phyloP scores from a whole-genome alignment of 139 green algal genomes.

The Closterium sp. region DNA sequence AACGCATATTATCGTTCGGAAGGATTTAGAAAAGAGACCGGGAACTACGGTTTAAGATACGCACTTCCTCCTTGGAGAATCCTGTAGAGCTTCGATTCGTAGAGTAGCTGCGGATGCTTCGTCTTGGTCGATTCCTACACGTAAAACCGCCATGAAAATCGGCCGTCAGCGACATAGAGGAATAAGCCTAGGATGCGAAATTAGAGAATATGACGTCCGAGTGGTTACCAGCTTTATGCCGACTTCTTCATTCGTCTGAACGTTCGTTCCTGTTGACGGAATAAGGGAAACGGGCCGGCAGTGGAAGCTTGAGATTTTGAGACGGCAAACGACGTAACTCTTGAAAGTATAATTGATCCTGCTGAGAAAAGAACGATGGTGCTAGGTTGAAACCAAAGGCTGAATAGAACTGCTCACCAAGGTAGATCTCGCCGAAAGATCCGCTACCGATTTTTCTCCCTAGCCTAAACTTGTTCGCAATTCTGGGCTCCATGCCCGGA shows the following conservation, averaged over 20 bases:
- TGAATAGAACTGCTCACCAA: slow-evolving; percentile 49
- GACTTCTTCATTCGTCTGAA: slow-evolving; percentile 97
- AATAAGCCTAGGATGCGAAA: neutral
- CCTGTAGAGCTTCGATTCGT: slow-evolving; percentile 67
- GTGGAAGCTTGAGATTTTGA: neutral
- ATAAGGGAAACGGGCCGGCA: neutral
- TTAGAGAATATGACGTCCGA: neutral
- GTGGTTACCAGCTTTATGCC: slow-evolving; percentile 94
- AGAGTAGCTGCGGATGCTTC: slow-evolving; percentile 65
- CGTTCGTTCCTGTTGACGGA: slow-evolving; percentile 80
- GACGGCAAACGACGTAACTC: neutral
- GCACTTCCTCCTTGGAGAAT: slow-evolving; percentile 61
- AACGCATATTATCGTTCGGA: neutral
- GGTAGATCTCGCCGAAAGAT: slow-evolving; percentile 65
- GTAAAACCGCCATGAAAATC: neutral
- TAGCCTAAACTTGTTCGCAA: slow-evolving; percentile 64
- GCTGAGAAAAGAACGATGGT: neutral
- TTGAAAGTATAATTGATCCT: neutral
- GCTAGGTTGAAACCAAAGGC: neutral
- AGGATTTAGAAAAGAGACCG: neutral
- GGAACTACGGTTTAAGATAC: neutral
- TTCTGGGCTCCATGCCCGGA: slow-evolving; percentile 58
- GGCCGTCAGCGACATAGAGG: neutral
- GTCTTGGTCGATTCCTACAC: slow-evolving; percentile 62
- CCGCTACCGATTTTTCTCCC: slow-evolving; percentile 63